Conservation (phyloP, 2,329 filamentous ascomycete species). For the Aureobasidium vineae region DNA sequence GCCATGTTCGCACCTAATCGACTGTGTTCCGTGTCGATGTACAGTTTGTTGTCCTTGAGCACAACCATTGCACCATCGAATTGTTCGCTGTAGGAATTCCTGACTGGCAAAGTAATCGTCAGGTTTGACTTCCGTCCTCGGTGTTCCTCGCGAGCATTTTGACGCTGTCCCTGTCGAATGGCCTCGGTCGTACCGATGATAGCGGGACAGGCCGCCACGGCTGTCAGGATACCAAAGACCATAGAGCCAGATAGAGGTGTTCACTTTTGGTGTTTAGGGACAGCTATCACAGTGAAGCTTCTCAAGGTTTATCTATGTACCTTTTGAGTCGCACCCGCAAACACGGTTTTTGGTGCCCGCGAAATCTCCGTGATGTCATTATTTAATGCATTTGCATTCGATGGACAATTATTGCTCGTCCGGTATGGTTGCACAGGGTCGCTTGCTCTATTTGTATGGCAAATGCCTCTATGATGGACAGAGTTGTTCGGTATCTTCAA, state of each 20-base stretch:
- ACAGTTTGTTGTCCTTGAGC: slow-evolving; percentile 32
- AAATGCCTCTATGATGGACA: background rate
- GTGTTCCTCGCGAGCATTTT: slow-evolving; percentile 38
- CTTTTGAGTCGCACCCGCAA: background rate
- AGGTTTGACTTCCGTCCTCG: slow-evolving; percentile 37
- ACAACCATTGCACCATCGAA: slow-evolving; percentile 37
- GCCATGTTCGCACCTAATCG: slow-evolving; percentile 28
- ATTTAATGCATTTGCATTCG: background rate
- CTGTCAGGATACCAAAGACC: slow-evolving; percentile 37
- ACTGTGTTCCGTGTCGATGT: slow-evolving; percentile 28
- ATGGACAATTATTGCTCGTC: background rate
- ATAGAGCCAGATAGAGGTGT: slow-evolving; percentile 27
- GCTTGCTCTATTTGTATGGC: background rate
- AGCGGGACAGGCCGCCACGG: slow-evolving; percentile 37
- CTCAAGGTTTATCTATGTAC: background rate
- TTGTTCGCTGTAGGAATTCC: slow-evolving; percentile 32
- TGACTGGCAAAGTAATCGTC: slow-evolving; percentile 33
- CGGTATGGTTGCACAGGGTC: background rate
- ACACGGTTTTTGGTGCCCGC: background rate
- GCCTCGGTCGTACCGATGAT: slow-evolving; percentile 41
- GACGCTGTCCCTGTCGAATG: slow-evolving; percentile 35
- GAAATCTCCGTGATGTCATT: slow-evolving; percentile 20
- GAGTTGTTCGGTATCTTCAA: background rate
- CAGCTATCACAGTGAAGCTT: background rate
- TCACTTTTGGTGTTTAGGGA: background rate